Base-by-base conservation (phyloP, 2,329 filamentous ascomycete species). In the Phyllachora maydis region DNA sequence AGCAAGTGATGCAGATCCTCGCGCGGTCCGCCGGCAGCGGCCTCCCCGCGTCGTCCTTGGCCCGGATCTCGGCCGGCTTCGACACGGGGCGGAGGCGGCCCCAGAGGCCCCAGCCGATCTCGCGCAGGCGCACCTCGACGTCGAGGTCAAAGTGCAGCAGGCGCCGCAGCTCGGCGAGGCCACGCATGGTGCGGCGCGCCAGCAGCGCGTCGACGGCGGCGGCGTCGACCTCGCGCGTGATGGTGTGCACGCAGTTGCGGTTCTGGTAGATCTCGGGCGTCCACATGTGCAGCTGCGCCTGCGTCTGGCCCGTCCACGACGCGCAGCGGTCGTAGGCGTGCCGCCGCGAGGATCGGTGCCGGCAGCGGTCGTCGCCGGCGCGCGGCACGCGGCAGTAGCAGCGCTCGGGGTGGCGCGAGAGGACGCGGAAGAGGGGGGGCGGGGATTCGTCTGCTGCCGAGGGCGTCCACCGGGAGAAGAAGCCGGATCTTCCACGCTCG, bases 211-310 rank as follows among this genome's bases (percentile, higher is more conserved):
- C 35, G 10, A 36, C 31, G 4, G 14, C 11, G 3, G 16, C 28
- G 3, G 32, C 32, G 11, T 32, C 29, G n/a, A 36, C 33, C 13
- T 34, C 32, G 6, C 35, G 32, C 20, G 32, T 34, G 13, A 38
- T 23, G n/a, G 34, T 38, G 9, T 34, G 22, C 10, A 34, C 34
- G 14, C 27, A 31, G 21, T 30, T 32, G 11, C 35, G 28, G 14
- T 22, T 30, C 22, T 34, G 28, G 31, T 38, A 38, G 22, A 38
- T 36, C 29, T 38, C 35, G 15, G 34, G 35, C 10, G 35, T 35
- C 35, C 35, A 38, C 7, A 38, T 30, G n/a, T 32, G 35, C 4
- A 38, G 32, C 7, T 34, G 30, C 2, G 33, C 32, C 21, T 38
- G 33, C 1, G 35, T 36, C 27, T 38, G 34, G 22, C 35, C 35